These are phyloP conservation scores for Epichloe sp. DNA, from an alignment of 2,329 filamentous ascomycete genomes.

Conservation along the genomic window DNA sequence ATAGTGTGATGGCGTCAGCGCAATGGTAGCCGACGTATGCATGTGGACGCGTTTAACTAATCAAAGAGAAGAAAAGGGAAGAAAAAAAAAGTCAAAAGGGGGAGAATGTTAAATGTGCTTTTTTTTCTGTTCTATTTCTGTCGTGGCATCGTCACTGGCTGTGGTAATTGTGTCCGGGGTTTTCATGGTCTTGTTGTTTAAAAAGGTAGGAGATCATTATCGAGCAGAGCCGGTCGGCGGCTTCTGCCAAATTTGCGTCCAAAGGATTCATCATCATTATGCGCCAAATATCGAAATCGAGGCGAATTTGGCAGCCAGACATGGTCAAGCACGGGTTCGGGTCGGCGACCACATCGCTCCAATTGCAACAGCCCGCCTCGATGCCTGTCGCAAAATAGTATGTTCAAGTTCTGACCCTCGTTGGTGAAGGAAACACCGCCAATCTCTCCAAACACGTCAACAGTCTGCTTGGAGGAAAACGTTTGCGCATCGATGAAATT, in stretches of 20 bases:
- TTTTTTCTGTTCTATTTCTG: background rate
- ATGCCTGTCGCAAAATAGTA: slow-evolving; percentile 51
- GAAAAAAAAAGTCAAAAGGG: background rate
- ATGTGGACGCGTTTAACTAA: background rate
- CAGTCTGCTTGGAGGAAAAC: slow-evolving; percentile 51
- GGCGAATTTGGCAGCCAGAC: slow-evolving; percentile 7
- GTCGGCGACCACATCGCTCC: slow-evolving; percentile 28
- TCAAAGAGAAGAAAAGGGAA: background rate
- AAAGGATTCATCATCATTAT: slow-evolving; percentile 3
- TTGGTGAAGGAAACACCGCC: slow-evolving; percentile 55
- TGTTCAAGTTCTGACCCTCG: slow-evolving; percentile 52
- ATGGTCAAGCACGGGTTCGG: slow-evolving; percentile 14
- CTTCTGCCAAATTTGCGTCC: slow-evolving; percentile 2
- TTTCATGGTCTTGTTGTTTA: background rate
- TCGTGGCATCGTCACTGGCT: background rate
- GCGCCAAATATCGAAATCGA: background rate
- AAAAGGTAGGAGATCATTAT: slow-evolving; percentile 13
- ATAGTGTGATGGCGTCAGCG: background rate
- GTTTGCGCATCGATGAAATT: slow-evolving; percentile 56
- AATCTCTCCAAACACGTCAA: slow-evolving; percentile 66
- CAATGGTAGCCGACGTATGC: background rate
- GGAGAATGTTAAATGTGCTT: background rate
- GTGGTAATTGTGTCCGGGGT: background rate
- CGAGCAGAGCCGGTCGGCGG: slow-evolving; percentile 4
- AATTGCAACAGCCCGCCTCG: slow-evolving; percentile 56